Evolutionary conservation across 1,284 basidiomycete genomes (phyloP).

Genomic region (Schizophyllum commune): DNA sequence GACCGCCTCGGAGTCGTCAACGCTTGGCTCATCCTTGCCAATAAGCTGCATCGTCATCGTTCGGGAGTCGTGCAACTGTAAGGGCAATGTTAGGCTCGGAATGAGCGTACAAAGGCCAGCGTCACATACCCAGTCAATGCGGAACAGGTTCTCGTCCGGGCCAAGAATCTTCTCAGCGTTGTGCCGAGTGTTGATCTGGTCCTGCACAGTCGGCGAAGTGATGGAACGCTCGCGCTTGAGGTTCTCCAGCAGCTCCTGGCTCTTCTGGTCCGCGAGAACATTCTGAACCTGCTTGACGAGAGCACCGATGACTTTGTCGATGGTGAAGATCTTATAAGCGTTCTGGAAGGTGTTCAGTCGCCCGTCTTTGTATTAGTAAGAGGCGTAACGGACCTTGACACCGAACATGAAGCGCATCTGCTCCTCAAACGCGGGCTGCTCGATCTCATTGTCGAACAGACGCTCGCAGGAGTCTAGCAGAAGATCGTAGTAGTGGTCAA

Average conservation of each 20-base stretch:
- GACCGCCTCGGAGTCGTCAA: slow-evolving; percentile 79
- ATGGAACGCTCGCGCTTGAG: slow-evolving; percentile 74
- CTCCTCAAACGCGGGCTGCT: slow-evolving; percentile 84
- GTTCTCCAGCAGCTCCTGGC: slow-evolving; percentile 77
- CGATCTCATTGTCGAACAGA: slow-evolving; percentile 89
- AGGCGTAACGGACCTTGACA: slow-evolving; percentile 42
- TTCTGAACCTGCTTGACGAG: slow-evolving; percentile 85
- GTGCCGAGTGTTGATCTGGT: slow-evolving; percentile 80
- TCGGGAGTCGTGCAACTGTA: slow-evolving; percentile 61
- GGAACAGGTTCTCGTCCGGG: slow-evolving; percentile 87
- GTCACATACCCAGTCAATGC: slow-evolving; percentile 80
- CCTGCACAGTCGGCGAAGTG: slow-evolving; percentile 61
- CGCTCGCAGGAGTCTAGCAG: slow-evolving; percentile 84
- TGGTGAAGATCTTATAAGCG: slow-evolving; percentile 82
- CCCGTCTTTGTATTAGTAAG: too few species aligned
- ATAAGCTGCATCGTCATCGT: slow-evolving; percentile 81
- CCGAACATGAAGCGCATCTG: slow-evolving; percentile 89
- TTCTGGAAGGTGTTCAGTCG: slow-evolving; percentile 30
- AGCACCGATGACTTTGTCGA: slow-evolving; percentile 89
- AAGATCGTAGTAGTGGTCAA: slow-evolving; percentile 72
- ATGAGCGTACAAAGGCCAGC: neutral
- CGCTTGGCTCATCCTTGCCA: slow-evolving; percentile 82
- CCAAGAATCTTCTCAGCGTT: slow-evolving; percentile 80
- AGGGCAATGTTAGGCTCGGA: slow-evolving; percentile 1
- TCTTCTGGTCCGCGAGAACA: slow-evolving; percentile 73